Conservation (phyloP, 345 rosid genomes). For the Eucalyptus melliodora region DNA sequence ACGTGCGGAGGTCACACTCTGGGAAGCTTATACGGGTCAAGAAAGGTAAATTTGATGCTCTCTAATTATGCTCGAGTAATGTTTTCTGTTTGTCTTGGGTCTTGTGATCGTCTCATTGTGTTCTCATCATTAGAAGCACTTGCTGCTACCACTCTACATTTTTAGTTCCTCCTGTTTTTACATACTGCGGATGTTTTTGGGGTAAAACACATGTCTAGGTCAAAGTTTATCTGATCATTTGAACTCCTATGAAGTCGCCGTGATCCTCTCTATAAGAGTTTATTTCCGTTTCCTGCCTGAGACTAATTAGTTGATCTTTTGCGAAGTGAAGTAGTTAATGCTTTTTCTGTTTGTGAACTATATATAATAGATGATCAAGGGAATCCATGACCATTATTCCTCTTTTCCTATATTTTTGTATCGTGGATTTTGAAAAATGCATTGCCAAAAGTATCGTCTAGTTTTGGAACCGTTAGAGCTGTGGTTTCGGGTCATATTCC, state of each 20-base stretch:
- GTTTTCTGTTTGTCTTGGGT: neutral
- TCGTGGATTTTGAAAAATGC: neutral
- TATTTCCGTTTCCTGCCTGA: neutral
- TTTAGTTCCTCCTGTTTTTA: neutral
- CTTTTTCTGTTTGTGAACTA: neutral
- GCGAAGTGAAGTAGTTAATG: neutral
- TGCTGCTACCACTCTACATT: neutral
- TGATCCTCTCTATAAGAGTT: neutral
- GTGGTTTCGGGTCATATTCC: neutral
- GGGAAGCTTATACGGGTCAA: slow-evolving; percentile 72
- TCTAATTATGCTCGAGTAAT: neutral
- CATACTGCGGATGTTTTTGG: neutral
- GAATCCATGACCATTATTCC: neutral
- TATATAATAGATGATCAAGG: neutral
- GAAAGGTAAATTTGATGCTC: slow-evolving; percentile 45
- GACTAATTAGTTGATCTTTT: neutral
- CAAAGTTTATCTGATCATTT: neutral
- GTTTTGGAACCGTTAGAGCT: neutral
- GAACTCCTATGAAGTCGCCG: neutral
- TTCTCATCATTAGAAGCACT: neutral
- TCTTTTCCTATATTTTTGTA: neutral
- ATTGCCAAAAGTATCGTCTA: neutral
- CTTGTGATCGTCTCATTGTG: neutral
- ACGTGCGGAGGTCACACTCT: slow-evolving; percentile 76
- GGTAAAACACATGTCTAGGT: neutral